Evolutionary conservation across 1,284 basidiomycete species (phyloP).

Genomic region (Heterobasidion parviporum): DNA sequence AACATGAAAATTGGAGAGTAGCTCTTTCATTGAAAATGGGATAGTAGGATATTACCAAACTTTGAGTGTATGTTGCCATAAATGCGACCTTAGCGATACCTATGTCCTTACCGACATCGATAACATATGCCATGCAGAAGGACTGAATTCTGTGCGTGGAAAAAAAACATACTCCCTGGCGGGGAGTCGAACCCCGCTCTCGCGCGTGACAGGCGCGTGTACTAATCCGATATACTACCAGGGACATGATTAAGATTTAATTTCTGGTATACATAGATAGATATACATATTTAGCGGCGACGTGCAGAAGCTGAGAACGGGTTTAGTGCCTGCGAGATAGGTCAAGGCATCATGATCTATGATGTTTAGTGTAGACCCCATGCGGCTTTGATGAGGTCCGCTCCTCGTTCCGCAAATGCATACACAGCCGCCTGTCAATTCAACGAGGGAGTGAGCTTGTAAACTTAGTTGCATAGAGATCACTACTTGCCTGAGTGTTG

Average conservation of each 20-base stretch:
- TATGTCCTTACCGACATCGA: too few relatives aligned
- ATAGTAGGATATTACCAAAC: too few relatives aligned
- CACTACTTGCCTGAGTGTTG: not conserved
- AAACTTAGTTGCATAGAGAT: not conserved
- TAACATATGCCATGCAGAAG: too few relatives aligned
- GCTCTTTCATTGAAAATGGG: too few relatives aligned
- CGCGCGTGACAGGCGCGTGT: conserved; percentile 24
- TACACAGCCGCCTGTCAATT: not conserved
- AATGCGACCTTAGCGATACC: too few relatives aligned
- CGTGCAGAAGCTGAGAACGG: too few relatives aligned
- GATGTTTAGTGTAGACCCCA: not conserved
- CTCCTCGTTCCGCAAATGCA: not conserved
- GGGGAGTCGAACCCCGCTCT: conserved; percentile 35
- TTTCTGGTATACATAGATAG: not conserved
- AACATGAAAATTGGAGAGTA: too few relatives aligned
- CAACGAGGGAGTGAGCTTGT: not conserved
- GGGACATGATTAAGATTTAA: conserved; percentile 1
- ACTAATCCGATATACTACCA: conserved; percentile 17
- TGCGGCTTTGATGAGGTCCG: not conserved
- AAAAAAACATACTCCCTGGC: conserved; percentile 21
- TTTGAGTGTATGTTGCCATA: too few relatives aligned
- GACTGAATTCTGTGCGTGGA: not conserved
- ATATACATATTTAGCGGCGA: not conserved
- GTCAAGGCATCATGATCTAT: too few relatives aligned
- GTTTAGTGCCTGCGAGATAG: too few relatives aligned